Base-by-base conservation (phyloP, 2,329 filamentous ascomycete species). In the Capronia epimyces region DNA sequence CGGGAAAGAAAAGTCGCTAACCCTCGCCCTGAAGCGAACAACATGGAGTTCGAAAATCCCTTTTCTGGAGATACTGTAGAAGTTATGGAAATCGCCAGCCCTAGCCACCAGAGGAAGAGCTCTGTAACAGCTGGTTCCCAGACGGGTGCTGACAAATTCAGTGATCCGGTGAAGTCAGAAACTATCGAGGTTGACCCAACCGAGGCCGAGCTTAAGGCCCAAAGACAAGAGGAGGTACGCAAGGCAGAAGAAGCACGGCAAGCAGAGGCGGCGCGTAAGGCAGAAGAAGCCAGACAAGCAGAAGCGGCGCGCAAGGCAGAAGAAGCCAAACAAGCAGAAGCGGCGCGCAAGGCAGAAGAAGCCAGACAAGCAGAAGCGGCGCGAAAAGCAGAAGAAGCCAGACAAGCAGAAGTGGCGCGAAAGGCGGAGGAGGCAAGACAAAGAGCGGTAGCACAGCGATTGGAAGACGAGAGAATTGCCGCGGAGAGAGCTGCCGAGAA, bases 141-240 rank as follows among this genome's bases (percentile, higher is more conserved):
- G 25, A 18, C 52, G 37, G 56, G 55, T 29, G 34, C 55, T 56
- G 60, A 21, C 60, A 52, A 32, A 57, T 53, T 24, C 54, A 58
- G n/a, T 45, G 55, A 50, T 43, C 32, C 48, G 20, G 36, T 59
- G 21, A 64, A 65, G 13, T 24, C 45, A 5, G 62, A 55, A 37
- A 53, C 49, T 8, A 56, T 59, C 8, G 54, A 56, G 15, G 39
- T 49, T 10, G 40, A 55, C 36, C 54, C 61, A 31, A 43, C 47
- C 10, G 58, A 58, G 32, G 45, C 27, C 20, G 39, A 57, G 22
- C 49, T 52, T 29, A 36, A 50, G 18, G 36, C 41, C 15, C 41
- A 40, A 56, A 63, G 25, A 60, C 22, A 49, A 32, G 50, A 49
- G 32, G 50, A 52, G 40, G 45, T 16, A 24, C 34, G 29, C 3